Conservation (phyloP, 75 land plant species). For the Gnetum montanum region DNA sequence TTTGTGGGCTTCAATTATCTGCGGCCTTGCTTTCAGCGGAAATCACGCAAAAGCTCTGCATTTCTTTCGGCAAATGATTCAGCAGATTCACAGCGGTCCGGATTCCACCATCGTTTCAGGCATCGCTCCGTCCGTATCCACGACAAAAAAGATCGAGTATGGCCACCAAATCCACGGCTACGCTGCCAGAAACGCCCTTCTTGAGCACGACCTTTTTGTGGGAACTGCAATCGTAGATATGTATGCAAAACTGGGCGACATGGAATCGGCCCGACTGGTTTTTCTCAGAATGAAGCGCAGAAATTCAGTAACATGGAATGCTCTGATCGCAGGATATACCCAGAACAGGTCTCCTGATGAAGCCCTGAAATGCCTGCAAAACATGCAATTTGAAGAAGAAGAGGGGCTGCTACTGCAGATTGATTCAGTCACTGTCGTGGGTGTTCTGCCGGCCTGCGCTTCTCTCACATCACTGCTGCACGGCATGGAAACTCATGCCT, state of each 20-base stretch:
- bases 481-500: slow-evolving; percentile 38
- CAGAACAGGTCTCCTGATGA: slow-evolving; percentile 32
- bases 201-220: slow-evolving; percentile 23
- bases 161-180: no score
- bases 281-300: slow-evolving; percentile 25
- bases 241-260: slow-evolving; percentile 43
- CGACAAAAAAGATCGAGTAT: no score
- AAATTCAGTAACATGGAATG: slow-evolving; percentile 43
- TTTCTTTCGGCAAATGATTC: no score
- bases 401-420: no score
- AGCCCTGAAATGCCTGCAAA: slow-evolving; percentile 26
- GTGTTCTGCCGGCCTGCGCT: slow-evolving; percentile 44
- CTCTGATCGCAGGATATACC: slow-evolving; percentile 39
- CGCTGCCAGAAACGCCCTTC: no score
- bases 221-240: slow-evolving; percentile 39
- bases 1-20: no score
- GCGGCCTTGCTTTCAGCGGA: no score
- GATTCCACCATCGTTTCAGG: no score
- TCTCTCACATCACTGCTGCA: slow-evolving; percentile 22
- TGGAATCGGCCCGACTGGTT: slow-evolving; percentile 26
- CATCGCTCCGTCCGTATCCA: no score
- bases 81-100: no score
- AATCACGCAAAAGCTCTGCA: no score
- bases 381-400: slow-evolving; percentile 11
- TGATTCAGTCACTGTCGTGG: slow-evolving; percentile 33